phyloP scores from a whole-genome alignment of 768 basidiomycete genomes.

The Fistulinella prunicolor region DNA sequence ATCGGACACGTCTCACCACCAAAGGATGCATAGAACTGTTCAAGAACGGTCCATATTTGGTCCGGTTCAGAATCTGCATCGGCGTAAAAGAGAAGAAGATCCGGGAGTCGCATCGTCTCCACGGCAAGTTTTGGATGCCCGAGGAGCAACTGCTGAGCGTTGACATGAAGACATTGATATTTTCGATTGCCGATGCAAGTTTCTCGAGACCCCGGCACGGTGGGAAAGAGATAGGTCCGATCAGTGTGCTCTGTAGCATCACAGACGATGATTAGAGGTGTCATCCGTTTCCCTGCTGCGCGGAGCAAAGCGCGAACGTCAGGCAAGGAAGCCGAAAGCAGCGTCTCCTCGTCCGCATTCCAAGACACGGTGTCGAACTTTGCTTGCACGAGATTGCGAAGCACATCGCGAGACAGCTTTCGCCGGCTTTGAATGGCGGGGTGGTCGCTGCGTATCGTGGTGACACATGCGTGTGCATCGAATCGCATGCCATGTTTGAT shows the following conservation, averaged over 20 bases:
- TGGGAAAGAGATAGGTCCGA: constrained; percentile 3
- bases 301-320: constrained; percentile 18
- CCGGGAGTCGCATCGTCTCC: constrained; percentile 9
- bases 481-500: constrained; percentile 34
- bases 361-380: constrained; percentile 17
- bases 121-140: not conserved
- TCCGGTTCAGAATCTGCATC: constrained; percentile 8
- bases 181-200: constrained; percentile 1
- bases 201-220: not conserved
- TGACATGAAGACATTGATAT: constrained; percentile 15
- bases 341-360: constrained; percentile 17
- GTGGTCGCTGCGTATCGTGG: constrained; percentile 29
- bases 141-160: not conserved
- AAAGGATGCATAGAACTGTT: constrained; percentile 15
- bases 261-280: constrained; percentile 16
- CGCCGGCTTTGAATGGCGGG: constrained; percentile 22
- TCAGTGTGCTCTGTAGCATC: constrained; percentile 10
- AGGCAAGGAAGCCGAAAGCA: constrained; percentile 19
- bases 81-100: constrained; percentile 24
- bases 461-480: constrained; percentile 40
- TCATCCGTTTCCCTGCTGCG: constrained; percentile 8
- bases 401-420: constrained; percentile 17
- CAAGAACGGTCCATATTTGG: constrained; percentile 12
- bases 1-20: constrained; percentile 21
- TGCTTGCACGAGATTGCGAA: constrained; percentile 18